Percentiles rank a stretch among this genome's conserved stretches.
phyloP scores from a whole-genome alignment of 1,284 basidiomycete species.

The Fomes fomentarius region DNA sequence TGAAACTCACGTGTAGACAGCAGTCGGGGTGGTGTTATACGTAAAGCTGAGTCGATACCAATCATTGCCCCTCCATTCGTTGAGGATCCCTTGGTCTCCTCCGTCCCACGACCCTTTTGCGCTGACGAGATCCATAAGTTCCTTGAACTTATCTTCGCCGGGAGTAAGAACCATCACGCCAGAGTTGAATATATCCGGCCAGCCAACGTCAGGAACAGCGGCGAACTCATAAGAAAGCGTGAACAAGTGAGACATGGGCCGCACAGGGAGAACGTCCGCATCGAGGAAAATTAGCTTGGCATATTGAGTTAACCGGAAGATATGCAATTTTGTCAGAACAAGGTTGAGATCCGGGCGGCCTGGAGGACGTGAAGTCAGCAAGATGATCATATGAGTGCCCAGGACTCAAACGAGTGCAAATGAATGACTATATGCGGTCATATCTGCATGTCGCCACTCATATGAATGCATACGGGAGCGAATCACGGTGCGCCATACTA shows the following conservation, averaged over 20 bases:
- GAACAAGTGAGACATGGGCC: constrained; percentile 90
- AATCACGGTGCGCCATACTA: too few relatives aligned
- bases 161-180: constrained; percentile 91
- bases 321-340: constrained; percentile 94
- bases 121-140: constrained; percentile 70
- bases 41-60: constrained; percentile 95
- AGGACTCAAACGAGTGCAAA: neutral
- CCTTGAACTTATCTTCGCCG: constrained; percentile 79
- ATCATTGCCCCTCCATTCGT: constrained; percentile 87
- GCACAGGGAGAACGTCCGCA: constrained; percentile 92
- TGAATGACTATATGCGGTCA: constrained; percentile 14
- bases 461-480: neutral
- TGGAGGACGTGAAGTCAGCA: constrained; percentile 36
- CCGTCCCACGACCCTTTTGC: constrained; percentile 93
- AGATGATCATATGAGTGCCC: neutral
- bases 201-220: constrained; percentile 94
- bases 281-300: constrained; percentile 93
- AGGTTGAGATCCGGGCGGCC: constrained; percentile 92
- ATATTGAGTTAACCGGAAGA: constrained; percentile 89
- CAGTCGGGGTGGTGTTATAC: constrained; percentile 98
- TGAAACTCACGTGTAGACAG: constrained; percentile 86
- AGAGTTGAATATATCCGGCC: constrained; percentile 99
- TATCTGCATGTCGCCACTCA: neutral
- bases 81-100: constrained; percentile 94
- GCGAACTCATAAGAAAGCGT: constrained; percentile 76